Evolutionary conservation across 1,284 basidiomycete genomes (phyloP), one percentile per base, ranked within the genome.

Genomic region (Vanrija sp.): DNA sequence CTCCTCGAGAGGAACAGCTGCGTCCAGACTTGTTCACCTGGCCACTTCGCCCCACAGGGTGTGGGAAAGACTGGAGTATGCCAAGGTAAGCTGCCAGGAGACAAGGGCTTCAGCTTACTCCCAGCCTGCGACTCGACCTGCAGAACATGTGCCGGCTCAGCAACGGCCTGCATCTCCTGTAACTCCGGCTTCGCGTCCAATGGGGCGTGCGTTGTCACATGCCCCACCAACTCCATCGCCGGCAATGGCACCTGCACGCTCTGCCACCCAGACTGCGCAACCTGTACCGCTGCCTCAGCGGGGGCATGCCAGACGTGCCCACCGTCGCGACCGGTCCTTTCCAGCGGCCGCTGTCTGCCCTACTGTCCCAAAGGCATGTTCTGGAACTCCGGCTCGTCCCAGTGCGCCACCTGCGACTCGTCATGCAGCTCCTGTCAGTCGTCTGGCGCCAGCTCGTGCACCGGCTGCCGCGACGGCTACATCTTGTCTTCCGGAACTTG

Each of bases 191-290:
- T 73, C 43, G 67, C 75, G 8, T 60, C 62, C 15, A 57, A 64
- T 23, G 77, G 77, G 3, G 54, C 60, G 0, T 79, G 77, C 60
- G 54, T 66, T 8, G n/a, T 62, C 4, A 46, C 59, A 5, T 79
- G 78, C 51, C 75, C 76, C 0, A 14, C 59, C 15, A 58, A 60
- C 6, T 71, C 68, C 10, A 61, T 70, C 51, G 41, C 59, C 7
- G 42, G 57, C 12, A 68, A 70, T 51, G 59, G 58, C 1, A 66
- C 66, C 5, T 79, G 78, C 57, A 23, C 62, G 7, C 38, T 69
- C 0, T 78, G 77, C 53, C 72, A 75, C 18, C 62, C 70, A 0
- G 73, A 76, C 60, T 78, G 77, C 51, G 54, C 63, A 3, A 73
- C 73, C 2, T 78, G 78, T 55, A 65, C 68, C 14, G 49, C 58